phyloP scores from a whole-genome alignment of 176 grass and related monocot species.

The Aegilops umbellulata region DNA sequence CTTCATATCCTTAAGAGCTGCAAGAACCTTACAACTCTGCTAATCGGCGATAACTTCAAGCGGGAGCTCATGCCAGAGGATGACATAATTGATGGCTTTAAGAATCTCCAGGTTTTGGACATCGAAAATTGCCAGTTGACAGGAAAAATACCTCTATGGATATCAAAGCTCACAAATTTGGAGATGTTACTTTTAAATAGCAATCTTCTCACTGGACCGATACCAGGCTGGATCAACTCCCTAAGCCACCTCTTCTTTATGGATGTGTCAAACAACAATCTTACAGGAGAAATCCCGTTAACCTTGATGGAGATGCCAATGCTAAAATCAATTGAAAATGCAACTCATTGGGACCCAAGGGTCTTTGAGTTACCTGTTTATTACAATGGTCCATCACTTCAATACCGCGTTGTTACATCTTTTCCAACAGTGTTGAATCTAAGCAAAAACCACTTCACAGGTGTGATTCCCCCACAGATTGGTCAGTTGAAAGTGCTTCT shows the following conservation, averaged over 20 bases:
- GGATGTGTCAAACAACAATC: constrained; percentile 1
- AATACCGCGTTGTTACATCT: not conserved
- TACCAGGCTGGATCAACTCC: constrained; percentile 2
- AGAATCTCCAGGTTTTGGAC: not conserved
- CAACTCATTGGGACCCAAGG: not conserved
- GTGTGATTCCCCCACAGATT: not conserved
- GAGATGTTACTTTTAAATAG: not conserved
- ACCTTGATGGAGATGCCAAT: not conserved
- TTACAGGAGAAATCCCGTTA: not conserved
- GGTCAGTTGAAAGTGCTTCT: not conserved
- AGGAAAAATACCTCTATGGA: not conserved
- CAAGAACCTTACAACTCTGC: not conserved
- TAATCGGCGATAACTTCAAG: not conserved
- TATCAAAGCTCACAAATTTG: not conserved
- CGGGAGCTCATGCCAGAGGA: not conserved
- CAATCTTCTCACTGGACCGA: constrained; percentile 15
- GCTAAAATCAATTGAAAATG: not conserved
- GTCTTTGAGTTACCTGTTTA: constrained; percentile 17
- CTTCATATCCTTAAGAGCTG: not conserved
- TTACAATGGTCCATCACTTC: fast-evolving
- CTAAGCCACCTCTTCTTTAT: not conserved
- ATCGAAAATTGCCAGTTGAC: not conserved
- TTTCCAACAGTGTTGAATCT: not conserved
- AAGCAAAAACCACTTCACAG: not conserved
- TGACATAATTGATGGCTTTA: not conserved